These are phyloP conservation scores for Alternaria sp. DNA, from an alignment of 2,329 filamentous ascomycete genomes.

Conservation along the genomic window DNA sequence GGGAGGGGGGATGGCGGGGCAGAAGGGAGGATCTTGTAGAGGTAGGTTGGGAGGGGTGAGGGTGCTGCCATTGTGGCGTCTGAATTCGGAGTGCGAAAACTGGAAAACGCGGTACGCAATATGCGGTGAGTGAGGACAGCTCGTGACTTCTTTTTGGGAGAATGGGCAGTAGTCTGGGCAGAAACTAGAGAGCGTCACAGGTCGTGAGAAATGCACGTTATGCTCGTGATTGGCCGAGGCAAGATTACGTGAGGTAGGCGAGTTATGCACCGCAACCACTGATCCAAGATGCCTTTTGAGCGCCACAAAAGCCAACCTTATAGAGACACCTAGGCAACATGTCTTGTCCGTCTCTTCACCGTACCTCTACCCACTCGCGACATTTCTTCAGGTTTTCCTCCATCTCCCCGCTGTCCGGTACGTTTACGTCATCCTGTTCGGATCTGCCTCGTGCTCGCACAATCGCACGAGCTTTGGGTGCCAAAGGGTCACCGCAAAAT, in stretches of 20 bases:
- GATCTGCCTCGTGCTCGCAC: not conserved
- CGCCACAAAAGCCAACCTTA: conserved; percentile 20
- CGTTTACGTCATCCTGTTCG: conserved; percentile 7
- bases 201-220: conserved; percentile 7
- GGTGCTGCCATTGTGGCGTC: conserved; percentile 42
- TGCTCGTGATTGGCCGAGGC: conserved; percentile 20
- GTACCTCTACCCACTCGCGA: not conserved
- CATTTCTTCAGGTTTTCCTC: not conserved
- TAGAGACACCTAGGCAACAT: conserved; percentile 2
- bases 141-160: not conserved
- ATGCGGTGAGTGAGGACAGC: conserved; percentile 1
- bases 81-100: not conserved
- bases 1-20: conserved; percentile 65
- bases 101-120: not conserved
- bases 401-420: not conserved
- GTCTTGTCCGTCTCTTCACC: conserved; percentile 1
- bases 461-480: conserved; percentile 7
- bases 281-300: conserved; percentile 11
- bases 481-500: conserved; percentile 6
- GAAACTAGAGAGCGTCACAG: conserved; percentile 6
- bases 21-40: conserved; percentile 69
- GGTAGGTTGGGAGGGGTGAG: conserved; percentile 43
- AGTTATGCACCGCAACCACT: conserved; percentile 13
- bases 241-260: conserved; percentile 27
- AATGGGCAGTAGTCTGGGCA: conserved; percentile 1